Evolutionary conservation across 345 rosid species (phyloP).

Genomic region (Rhodamnia argentea): DNA sequence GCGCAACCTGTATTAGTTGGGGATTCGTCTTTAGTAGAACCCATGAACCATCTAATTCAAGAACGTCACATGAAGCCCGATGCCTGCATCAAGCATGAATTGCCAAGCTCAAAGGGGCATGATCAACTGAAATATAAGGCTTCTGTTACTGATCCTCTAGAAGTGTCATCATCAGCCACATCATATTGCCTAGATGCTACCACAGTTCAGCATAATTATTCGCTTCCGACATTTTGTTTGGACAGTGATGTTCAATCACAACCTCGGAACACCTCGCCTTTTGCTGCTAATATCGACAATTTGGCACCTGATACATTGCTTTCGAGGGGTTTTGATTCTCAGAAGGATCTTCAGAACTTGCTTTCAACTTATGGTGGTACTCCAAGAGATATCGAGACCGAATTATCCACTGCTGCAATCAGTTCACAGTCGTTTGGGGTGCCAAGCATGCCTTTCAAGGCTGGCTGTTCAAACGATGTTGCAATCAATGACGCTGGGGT

Average conservation of each 20-base stretch:
- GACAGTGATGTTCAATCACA: conserved; percentile 73
- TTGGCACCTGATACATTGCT: conserved; percentile 71
- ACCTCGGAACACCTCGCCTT: conserved; percentile 53
- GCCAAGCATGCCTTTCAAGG: conserved; percentile 68
- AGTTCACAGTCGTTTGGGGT: conserved; percentile 89
- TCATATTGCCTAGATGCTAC: conserved; percentile 82
- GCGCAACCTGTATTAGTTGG: conserved; percentile 39
- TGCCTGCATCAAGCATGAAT: conserved; percentile 41
- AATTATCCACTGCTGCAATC: conserved; percentile 75
- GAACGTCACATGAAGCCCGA: conserved; percentile 69
- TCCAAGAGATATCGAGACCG: conserved; percentile 81
- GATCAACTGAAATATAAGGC: conserved; percentile 60
- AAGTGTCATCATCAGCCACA: conserved; percentile 89
- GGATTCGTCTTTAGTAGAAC: conserved; percentile 38
- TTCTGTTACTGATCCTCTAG: conserved; percentile 61
- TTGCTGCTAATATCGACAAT: conserved; percentile 49
- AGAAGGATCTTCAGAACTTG: conserved; percentile 92
- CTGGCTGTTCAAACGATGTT: conserved; percentile 66
- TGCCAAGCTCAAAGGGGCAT: conserved; percentile 38
- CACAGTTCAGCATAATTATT: conserved; percentile 63
- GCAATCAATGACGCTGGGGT: conserved; percentile 69
- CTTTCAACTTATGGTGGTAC: conserved; percentile 69
- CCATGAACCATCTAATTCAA: conserved; percentile 44
- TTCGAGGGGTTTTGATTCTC: conserved; percentile 82
- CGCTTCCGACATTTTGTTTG: conserved; percentile 60